A percentile compares a stretch with the other conserved stretches of the same genome.
These are phyloP conservation scores for Fusarium zealandicum DNA, from an alignment of 2,329 filamentous ascomycete species.

Conservation along the genomic window DNA sequence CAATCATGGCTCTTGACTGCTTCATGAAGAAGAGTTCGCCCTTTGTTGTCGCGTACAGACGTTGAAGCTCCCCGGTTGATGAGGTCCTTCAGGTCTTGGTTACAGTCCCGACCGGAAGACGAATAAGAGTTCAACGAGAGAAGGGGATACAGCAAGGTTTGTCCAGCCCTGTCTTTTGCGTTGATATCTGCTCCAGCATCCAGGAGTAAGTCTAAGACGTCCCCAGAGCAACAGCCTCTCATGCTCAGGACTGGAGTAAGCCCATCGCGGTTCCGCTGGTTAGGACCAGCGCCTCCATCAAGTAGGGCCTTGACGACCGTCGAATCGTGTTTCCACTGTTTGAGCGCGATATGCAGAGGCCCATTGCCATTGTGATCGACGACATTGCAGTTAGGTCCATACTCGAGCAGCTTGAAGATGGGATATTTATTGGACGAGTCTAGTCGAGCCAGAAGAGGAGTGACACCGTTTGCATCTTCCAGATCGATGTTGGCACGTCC, in stretches of 20 bases:
- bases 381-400: conserved; percentile 28
- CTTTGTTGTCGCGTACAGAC: conserved; percentile 16
- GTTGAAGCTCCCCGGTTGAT: conserved; percentile 22
- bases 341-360: conserved; percentile 23
- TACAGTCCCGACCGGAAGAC: no score
- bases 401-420: conserved; percentile 25
- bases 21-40: conserved; percentile 31
- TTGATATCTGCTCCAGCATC: conserved; percentile 33
- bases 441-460: conserved; percentile 31
- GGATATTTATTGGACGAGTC: no score
- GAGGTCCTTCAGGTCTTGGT: conserved; percentile 14
- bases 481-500: conserved; percentile 38
- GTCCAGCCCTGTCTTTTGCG: conserved; percentile 21
- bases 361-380: conserved; percentile 27
- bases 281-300: conserved; percentile 33
- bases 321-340: neutral
- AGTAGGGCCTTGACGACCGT: conserved; percentile 20
- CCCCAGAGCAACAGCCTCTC: neutral
- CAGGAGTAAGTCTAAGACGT: conserved; percentile 10
- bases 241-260: conserved; percentile 25
- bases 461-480: conserved; percentile 15
- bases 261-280: conserved; percentile 25
- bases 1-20: neutral
- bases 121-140: neutral
- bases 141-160: conserved; percentile 23